Evolutionary conservation across 352 stramenopile genomes (phyloP), one percentile per base, ranked within the genome.

Genomic region (Phytophthora citricola): DNA sequence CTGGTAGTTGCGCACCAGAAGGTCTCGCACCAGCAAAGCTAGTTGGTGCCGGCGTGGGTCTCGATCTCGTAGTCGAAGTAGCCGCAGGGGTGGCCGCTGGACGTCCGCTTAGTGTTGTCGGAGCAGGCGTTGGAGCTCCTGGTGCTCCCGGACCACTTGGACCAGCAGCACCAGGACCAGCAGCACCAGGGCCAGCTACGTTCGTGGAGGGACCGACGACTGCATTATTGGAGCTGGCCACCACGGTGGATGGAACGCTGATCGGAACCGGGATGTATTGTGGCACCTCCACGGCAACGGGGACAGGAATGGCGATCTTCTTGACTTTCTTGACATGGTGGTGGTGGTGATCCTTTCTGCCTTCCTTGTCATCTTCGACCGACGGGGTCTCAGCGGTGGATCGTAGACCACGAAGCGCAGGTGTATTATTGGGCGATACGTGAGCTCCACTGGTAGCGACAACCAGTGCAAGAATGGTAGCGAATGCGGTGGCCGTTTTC

Each of bases 271-370:
- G 64, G 29, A 73, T 70, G 53, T 46, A 57, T 22, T 76, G 69
- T 14, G 63, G 69, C 39, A 76, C 58, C 31, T 73, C 39, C 5
- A 73, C 64, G 7, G 69, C 63, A 15, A 73, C 64, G 10, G 69
- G 69, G 14, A 76, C 63, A 1, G 69, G 69, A 32, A 76, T 63
- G 22, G 63, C 68, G 53, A 73, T 66, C 40, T 76, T 76, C 63
- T 76, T 76, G 49, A 75, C 62, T 65, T 72, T 71, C 45, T 75
- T 75, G 39, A 66, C 36, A 12, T 52, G 22, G 15, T 56, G 34
- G 40, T 52, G 29, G 46, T 66, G 17, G 17, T 20, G 46, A 22
- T 59, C 29, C 11, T 76, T 55, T 20, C 46, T 46, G 26, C 24
- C 57, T 29, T 75, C 61, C 9, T 66, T 50, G 24, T 12, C 32